A percentile compares a stretch with the other conserved stretches of the same genome.
Conservation (phyloP, 2,329 filamentous ascomycete genomes). For the Trichoderma polysporum region DNA sequence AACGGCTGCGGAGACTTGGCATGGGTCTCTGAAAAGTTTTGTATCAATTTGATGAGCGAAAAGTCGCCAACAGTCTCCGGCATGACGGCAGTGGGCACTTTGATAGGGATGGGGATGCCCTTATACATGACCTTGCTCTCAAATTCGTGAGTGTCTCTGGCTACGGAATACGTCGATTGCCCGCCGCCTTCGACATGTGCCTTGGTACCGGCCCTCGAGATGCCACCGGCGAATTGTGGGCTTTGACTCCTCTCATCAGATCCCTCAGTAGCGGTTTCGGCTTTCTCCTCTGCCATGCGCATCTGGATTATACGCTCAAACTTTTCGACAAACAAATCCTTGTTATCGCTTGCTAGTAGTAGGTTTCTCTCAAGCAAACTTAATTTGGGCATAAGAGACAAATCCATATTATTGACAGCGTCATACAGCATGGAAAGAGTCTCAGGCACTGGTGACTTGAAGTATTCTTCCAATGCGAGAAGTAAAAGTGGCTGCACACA, state of each 20-base stretch:
- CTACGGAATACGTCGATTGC: constrained; percentile 68
- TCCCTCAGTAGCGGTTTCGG: constrained; percentile 41
- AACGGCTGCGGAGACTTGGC: constrained; percentile 83
- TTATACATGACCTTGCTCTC: constrained; percentile 96
- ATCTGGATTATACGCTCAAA: constrained; percentile 93
- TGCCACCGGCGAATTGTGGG: constrained; percentile 44
- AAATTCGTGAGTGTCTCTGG: constrained; percentile 95
- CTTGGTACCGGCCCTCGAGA: constrained; percentile 62
- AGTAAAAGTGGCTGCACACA: constrained; percentile 72
- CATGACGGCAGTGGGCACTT: constrained; percentile 89
- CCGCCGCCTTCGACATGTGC: constrained; percentile 59
- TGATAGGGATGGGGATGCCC: constrained; percentile 93
- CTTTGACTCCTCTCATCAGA: constrained; percentile 46
- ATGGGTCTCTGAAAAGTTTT: constrained; percentile 85
- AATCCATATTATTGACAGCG: constrained; percentile 93
- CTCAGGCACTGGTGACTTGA: constrained; percentile 84
- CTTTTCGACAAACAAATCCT: constrained; percentile 96
- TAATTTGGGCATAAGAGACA: constrained; percentile 86
- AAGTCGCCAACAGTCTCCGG: constrained; percentile 98
- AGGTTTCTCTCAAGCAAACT: constrained; percentile 82
- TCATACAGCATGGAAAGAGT: constrained; percentile 87
- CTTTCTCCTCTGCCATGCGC: constrained; percentile 66
- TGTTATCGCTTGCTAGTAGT: constrained; percentile 85
- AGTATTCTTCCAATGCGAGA: constrained; percentile 93
- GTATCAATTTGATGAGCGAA: constrained; percentile 93